Base-by-base conservation (phyloP, 2,329 filamentous ascomycete genomes). In the Iodosphaeria phyllophila region DNA sequence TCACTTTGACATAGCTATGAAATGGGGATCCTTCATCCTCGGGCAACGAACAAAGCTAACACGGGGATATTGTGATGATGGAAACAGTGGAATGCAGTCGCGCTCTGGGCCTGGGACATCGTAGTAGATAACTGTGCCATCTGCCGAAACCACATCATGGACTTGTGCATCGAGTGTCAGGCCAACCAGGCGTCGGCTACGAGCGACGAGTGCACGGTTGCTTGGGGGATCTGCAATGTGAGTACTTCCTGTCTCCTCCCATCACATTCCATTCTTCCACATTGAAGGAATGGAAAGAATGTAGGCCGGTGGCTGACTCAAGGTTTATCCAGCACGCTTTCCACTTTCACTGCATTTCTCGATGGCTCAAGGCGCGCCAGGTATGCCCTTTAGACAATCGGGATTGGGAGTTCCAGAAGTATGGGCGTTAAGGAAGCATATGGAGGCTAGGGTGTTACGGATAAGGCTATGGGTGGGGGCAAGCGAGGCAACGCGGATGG, bases 351-450 rank as follows among this genome's bases (percentile, higher is more conserved):
- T 98, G 89, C 60, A 98, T 98, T 47, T 95, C 89, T 8, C 71
- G 89, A 54, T 98, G 89, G 89, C 62, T 98, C 30, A 98, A 98
- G 64, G 92, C 89, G n/a, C 74, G 89, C 46, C 89, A 95, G 48
- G 89, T 98, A 24, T 98, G 89, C 47, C 89, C 89, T 10, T 61
- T 98, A 22, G 89, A 98, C 56, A 98, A 98, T 57, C 65, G 86
- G 41, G 89, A 98, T 52, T 98, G 89, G 89, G 89, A 98, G 49
- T 98, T 95, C 61, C 89, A 98, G 55, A 98, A 95, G 53, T 98
- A 98, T 48, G 89, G 89, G 36, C 66, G 69, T 38, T 74, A 49
- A 32, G 21, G n/a, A 18, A 22, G 9, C 19, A 5, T 7, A 5
- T 9, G 7, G 19, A 20, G 19, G 19, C n/a, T n/a, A n/a, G n/a